Evolutionary conservation across 2,329 filamentous ascomycete genomes (phyloP), one percentile per base, ranked within the genome.

Genomic region (Didymellaceae sp.): DNA sequence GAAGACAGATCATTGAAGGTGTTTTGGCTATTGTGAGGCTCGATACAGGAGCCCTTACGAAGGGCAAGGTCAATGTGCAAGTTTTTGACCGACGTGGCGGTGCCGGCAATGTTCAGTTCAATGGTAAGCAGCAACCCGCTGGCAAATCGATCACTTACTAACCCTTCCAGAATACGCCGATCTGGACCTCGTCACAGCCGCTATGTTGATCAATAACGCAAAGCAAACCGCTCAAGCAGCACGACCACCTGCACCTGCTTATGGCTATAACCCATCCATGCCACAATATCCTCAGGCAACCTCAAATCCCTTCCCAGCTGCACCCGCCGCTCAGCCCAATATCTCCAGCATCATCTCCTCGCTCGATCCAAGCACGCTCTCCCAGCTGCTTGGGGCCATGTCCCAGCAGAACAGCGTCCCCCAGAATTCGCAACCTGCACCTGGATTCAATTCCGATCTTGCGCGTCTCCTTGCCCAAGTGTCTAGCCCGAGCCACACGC

Each of bases 21-120:
- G 93, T 97, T 1, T 82, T 90, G 42, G 93, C 89, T 7, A 89
- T 97, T 11, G 86, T 90, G 5, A 87, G 91, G 62, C 81, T 97
- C 11, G 86, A 89, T 53, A 79, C 85, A 41, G 78, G 80, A 35
- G 84, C 90, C 17, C 88, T 96, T 65, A 78, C 80, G 25, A 82
- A 82, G 1, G 86, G 86, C 57, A 91, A 87, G 67, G 88, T 97
- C 41, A 84, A 89, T 0, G 77, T 97, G 3, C 90, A 93, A 62
- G 84, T 96, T 5, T 97, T 97, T 66, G 89, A 96, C 73, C 87
- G 91, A 20, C 87, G 85, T 31, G 82, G 80, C 8, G 90, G 89
- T n/a, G 78, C 80, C 14, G 84, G 84, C 62, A 91, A 90, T 58
- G 86, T 95, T 52, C 85, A 86, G 33, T 97, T 90, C 68, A 90